Evolutionary conservation across 1,284 basidiomycete genomes (phyloP).

Genomic region (Rhodotorula glutinis): DNA sequence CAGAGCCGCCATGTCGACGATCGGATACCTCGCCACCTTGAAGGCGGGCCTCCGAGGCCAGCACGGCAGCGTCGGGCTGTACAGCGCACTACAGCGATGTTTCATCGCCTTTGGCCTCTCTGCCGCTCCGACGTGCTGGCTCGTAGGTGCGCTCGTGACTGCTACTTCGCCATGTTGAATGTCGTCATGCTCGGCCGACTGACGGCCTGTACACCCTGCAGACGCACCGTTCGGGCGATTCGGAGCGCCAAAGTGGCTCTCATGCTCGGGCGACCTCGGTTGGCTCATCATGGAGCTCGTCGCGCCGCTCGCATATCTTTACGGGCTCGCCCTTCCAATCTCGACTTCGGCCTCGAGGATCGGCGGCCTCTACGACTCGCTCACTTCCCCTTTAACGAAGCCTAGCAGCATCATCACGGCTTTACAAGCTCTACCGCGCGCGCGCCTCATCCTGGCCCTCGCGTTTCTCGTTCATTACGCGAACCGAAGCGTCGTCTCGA

Average conservation of each 20-base stretch:
- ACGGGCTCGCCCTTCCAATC: slow-evolving; percentile 23
- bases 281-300: too few relatives aligned
- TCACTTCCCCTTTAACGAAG: background rate
- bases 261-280: too few relatives aligned
- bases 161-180: too few relatives aligned
- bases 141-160: background rate
- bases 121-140: background rate
- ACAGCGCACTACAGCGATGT: slow-evolving; percentile 12
- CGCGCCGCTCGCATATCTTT: slow-evolving; percentile 21
- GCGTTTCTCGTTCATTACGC: slow-evolving; percentile 33
- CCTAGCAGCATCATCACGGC: background rate
- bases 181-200: too few relatives aligned
- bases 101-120: slow-evolving; percentile 14
- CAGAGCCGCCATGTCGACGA: background rate
- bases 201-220: too few relatives aligned
- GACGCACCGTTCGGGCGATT: too few relatives aligned
- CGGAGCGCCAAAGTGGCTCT: too few relatives aligned
- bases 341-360: background rate
- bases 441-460: slow-evolving; percentile 21
- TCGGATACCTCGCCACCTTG: background rate
- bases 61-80: slow-evolving; percentile 13
- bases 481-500: slow-evolving; percentile 29
- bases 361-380: background rate
- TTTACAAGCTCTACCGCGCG: slow-evolving; percentile 3
- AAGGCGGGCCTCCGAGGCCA: slow-evolving; percentile 12